Evolutionary conservation across 495 filamentous ascomycete genomes (phyloP), one percentile per base, ranked within the genome.

Genomic region (Penicillium mononematosum): DNA sequence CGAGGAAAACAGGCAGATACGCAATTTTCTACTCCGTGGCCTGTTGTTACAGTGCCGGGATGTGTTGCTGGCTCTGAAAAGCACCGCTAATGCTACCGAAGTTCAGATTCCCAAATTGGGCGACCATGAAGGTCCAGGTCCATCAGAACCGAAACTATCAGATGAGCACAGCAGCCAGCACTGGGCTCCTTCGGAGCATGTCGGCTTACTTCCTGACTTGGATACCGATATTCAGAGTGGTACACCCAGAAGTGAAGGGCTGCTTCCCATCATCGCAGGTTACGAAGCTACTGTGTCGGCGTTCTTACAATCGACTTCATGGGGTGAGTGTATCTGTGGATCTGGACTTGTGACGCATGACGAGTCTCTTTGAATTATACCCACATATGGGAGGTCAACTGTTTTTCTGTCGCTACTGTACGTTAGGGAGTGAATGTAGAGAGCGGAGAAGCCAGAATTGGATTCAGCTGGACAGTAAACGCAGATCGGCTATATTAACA

Each of bases 1-100:
- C 2, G 70, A 73, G 14, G 74, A 77, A 45, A 68, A 68, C 25
- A 64, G 61, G 3, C 70, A 65, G 14, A 68, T 77, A 25, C 70
- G 71, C 19, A 65, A 63, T 1, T 69, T 74, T 29, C 45, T 75
- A 3, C 45, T 75, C 25, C 65, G 66, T 0, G 65, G 70, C 0
- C 63, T 71, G 0, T 60, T 77, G 5, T 32, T 66, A 5, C 70
- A 72, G 34, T 74, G 67, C 19, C 61, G 66, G 53, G 71, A 71
- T 29, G 58, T 69, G 5, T 46, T 77, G 25, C 53, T 61, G 2
- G 36, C 65, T 44, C 53, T 74, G 38, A 71, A 63, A 46, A 54
- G 61, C 3, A 36, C 59, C 24, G 51, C 69, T 16, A 68, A 64
- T 25, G 48, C 55, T 5, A 41, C 42, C 1, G 54, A 32, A 38